phyloP scores from a whole-genome alignment of 2,329 filamentous ascomycete species.

The Penicillium nordicum region DNA sequence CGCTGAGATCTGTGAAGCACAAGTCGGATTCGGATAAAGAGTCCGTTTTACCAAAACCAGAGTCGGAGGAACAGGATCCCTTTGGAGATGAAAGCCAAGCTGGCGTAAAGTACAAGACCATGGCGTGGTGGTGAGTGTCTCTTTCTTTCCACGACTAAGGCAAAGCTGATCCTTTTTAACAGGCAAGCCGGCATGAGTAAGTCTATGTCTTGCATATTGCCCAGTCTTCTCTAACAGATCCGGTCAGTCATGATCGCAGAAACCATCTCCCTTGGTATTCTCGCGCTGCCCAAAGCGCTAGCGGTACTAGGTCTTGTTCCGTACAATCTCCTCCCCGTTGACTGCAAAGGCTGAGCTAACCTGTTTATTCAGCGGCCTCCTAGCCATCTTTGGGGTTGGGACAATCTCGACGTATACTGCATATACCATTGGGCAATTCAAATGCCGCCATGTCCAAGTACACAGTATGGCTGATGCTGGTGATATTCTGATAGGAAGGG shows the following conservation, averaged over 20 bases:
- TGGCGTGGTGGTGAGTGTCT: slow-evolving; percentile 29
- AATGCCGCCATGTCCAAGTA: slow-evolving; percentile 53
- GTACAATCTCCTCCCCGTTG: slow-evolving; percentile 20
- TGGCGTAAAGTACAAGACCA: slow-evolving; percentile 27
- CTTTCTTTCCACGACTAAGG: neutral
- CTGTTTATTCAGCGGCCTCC: slow-evolving; percentile 38
- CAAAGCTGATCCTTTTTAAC: neutral
- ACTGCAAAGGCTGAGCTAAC: neutral
- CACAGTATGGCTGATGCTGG: slow-evolving; percentile 65
- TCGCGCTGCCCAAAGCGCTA: slow-evolving; percentile 52
- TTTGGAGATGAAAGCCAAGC: slow-evolving; percentile 27
- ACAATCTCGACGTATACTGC: slow-evolving; percentile 55
- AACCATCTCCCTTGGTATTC: slow-evolving; percentile 54
- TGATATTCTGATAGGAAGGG: slow-evolving; percentile 54
- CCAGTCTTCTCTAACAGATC: neutral
- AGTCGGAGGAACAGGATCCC: slow-evolving; percentile 11
- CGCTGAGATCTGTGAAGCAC: neutral
- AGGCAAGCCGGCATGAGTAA: slow-evolving; percentile 25
- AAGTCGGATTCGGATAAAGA: neutral
- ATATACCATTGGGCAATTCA: slow-evolving; percentile 56
- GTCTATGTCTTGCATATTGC: neutral
- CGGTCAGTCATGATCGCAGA: slow-evolving; percentile 52
- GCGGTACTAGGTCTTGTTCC: slow-evolving; percentile 51
- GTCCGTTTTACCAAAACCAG: neutral
- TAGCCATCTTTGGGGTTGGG: slow-evolving; percentile 51